These are phyloP conservation scores for Termitomyces sp. DNA, from an alignment of 768 basidiomycete species.

Conservation along the genomic window DNA sequence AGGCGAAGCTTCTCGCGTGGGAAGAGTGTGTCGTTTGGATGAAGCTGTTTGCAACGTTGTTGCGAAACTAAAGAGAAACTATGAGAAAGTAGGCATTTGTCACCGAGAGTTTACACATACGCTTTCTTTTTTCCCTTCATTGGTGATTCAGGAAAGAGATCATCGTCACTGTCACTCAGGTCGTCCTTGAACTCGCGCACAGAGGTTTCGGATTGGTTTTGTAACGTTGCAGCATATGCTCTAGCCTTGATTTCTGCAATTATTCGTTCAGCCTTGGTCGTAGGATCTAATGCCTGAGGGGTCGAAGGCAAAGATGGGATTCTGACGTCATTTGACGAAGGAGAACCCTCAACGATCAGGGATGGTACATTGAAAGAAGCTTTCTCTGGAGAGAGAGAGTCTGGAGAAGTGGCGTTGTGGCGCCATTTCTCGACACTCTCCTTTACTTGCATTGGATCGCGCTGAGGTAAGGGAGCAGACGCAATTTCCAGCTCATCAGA, in stretches of 20 bases:
- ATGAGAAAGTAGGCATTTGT: background rate
- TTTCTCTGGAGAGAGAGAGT: constrained; percentile 6
- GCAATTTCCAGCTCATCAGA: constrained; percentile 59
- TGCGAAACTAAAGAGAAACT: background rate
- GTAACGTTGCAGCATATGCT: constrained; percentile 40
- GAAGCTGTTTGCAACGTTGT: background rate
- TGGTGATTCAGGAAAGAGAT: constrained; percentile 19
- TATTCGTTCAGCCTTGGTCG: constrained; percentile 46
- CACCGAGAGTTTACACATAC: background rate
- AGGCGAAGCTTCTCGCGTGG: constrained; percentile 5
- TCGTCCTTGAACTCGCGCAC: constrained; percentile 32
- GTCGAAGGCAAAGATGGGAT: constrained; percentile 20
- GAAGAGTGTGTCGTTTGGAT: constrained; percentile 4
- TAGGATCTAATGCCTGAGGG: constrained; percentile 28
- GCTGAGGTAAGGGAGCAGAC: constrained; percentile 18
- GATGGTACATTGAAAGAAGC: constrained; percentile 7
- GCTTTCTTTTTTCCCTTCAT: constrained; percentile 7
- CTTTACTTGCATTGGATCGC: constrained; percentile 22
- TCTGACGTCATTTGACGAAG: constrained; percentile 16
- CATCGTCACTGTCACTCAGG: constrained; percentile 50
- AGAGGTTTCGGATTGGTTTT: constrained; percentile 39
- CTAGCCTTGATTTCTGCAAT: constrained; percentile 63
- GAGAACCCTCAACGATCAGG: constrained; percentile 7
- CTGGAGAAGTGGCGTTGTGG: constrained; percentile 19
- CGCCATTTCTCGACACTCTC: constrained; percentile 41